Percentiles rank a stretch among this genome's conserved stretches.
phyloP scores from a whole-genome alignment of 495 filamentous ascomycete genomes.

The Xylaria flabelliformis region DNA sequence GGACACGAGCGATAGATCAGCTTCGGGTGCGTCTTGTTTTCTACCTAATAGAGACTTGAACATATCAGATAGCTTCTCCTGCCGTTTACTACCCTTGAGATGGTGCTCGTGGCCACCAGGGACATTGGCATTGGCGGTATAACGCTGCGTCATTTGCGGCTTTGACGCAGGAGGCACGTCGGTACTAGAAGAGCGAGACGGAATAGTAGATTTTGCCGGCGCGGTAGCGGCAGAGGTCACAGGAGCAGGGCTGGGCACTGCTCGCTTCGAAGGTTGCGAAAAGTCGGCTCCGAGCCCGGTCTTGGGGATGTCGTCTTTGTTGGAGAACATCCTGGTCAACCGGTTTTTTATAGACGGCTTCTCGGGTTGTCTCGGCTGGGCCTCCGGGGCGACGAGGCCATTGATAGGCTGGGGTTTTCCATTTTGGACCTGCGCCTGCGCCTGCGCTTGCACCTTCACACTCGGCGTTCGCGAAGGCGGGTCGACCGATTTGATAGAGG shows the following conservation, averaged over 20 bases:
- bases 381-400: slow-evolving; percentile 34
- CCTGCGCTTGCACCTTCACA: slow-evolving; percentile 36
- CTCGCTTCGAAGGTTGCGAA: slow-evolving; percentile 37
- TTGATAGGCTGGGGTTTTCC: slow-evolving; percentile 36
- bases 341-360: slow-evolving; percentile 57
- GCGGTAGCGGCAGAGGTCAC: slow-evolving; percentile 31
- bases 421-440: slow-evolving; percentile 40
- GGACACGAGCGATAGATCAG: slow-evolving; percentile 90
- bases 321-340: slow-evolving; percentile 58
- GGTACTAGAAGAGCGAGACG: slow-evolving; percentile 40
- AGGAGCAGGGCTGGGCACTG: slow-evolving; percentile 36
- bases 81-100: slow-evolving; percentile 83
- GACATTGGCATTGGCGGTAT: slow-evolving; percentile 46
- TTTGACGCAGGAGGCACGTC: slow-evolving; percentile 39
- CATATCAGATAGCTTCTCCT: slow-evolving; percentile 95
- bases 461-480: slow-evolving; percentile 49
- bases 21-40: slow-evolving; percentile 73
- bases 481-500: slow-evolving; percentile 54
- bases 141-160: slow-evolving; percentile 48
- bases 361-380: slow-evolving; percentile 48
- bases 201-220: slow-evolving; percentile 33
- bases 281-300: slow-evolving; percentile 33
- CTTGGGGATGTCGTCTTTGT: slow-evolving; percentile 45
- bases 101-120: slow-evolving; percentile 81
- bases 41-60: slow-evolving; percentile 83